Percentiles rank a stretch among this genome's conserved stretches.
phyloP scores from a whole-genome alignment of 2,329 filamentous ascomycete species.

The Cladosporium sp. region DNA sequence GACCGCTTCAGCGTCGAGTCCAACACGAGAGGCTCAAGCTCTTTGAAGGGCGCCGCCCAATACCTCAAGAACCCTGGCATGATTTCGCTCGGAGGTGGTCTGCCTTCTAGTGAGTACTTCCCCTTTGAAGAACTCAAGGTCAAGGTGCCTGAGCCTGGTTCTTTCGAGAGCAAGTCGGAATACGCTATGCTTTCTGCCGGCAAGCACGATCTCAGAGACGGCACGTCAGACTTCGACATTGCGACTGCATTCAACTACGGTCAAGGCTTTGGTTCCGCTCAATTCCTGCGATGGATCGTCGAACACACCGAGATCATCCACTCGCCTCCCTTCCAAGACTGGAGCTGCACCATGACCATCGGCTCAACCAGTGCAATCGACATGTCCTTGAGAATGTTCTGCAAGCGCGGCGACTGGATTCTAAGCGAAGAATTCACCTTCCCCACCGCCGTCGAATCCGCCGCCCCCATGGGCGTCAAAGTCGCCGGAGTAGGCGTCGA shows the following conservation, averaged over 20 bases:
- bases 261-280: conserved; percentile 77
- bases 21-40: conserved; percentile 50
- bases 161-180: conserved; percentile 20
- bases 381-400: conserved; percentile 76
- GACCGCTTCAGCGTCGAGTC: conserved; percentile 44
- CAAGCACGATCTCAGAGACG: conserved; percentile 75
- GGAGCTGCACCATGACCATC: conserved; percentile 76
- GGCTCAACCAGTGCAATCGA: conserved; percentile 86
- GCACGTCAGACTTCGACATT: conserved; percentile 65
- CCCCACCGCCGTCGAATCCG: conserved; percentile 66
- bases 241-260: conserved; percentile 90
- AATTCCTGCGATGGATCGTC: conserved; percentile 83
- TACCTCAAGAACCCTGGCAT: conserved; percentile 75
- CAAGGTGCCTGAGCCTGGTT: conserved; percentile 64
- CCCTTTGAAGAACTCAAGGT: conserved; percentile 76
- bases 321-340: conserved; percentile 82
- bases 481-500: conserved; percentile 62
- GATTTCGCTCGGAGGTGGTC: conserved; percentile 86
- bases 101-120: conserved; percentile 87
- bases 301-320: conserved; percentile 94
- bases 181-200: conserved; percentile 55
- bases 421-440: conserved; percentile 92
- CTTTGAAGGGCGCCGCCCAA: conserved; percentile 77
- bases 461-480: conserved; percentile 57
- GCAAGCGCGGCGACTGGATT: conserved; percentile 68